These are phyloP conservation scores for Podospora pseudocomata DNA, from an alignment of 495 filamentous ascomycete species.

Conservation along the genomic window DNA sequence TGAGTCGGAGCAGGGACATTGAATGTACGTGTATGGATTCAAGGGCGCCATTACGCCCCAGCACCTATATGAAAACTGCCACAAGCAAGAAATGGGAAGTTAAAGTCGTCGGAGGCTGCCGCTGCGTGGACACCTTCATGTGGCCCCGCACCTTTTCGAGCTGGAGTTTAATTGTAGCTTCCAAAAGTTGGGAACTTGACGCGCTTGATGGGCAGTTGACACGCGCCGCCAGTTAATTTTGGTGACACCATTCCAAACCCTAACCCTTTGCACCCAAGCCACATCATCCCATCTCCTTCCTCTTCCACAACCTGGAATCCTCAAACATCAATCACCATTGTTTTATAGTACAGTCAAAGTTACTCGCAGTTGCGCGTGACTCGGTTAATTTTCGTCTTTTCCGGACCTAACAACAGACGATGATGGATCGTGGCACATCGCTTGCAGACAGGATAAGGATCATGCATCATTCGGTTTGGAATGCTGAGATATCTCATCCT, in stretches of 20 bases:
- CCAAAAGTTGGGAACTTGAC: no score
- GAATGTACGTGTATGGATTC: constrained; percentile 87
- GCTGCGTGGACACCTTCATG: neutral
- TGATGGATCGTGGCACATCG: neutral
- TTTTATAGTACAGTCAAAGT: neutral
- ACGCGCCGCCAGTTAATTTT: no score
- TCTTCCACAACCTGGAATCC: no score
- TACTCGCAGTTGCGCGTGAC: neutral
- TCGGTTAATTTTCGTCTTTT: neutral
- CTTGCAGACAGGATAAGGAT: neutral
- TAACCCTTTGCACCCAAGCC: no score
- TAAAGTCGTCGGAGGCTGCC: neutral
- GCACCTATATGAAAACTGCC: neutral
- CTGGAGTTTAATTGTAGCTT: no score
- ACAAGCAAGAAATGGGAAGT: neutral
- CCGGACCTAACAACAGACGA: neutral
- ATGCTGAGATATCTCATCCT: neutral
- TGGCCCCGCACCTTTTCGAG: no score
- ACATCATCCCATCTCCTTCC: no score
- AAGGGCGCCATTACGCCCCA: constrained; percentile 59
- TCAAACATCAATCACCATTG: neutral
- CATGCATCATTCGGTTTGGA: neutral
- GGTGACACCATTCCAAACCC: no score
- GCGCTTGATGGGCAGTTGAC: no score
- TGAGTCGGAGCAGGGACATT: constrained; percentile 80